These are phyloP conservation scores for Leishmania gerbilli DNA, from an alignment of 208 protist genomes.

Conservation along the genomic window DNA sequence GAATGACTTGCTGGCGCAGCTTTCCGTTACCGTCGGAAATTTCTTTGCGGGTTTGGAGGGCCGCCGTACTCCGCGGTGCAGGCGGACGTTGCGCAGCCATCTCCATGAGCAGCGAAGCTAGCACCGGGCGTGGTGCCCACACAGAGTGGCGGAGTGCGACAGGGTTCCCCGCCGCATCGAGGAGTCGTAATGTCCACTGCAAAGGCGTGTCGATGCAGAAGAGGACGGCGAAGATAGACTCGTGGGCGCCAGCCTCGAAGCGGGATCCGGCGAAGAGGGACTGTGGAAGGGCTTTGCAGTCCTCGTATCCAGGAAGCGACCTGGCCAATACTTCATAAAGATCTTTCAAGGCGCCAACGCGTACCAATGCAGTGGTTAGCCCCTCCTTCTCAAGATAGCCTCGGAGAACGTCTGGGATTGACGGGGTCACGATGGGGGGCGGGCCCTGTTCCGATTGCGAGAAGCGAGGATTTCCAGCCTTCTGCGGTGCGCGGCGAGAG, in stretches of 20 bases:
- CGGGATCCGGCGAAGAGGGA: slow-evolving; percentile 30
- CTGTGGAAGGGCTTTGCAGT: background rate
- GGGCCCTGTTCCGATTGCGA: slow-evolving; percentile 9
- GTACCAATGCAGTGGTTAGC: slow-evolving; percentile 16
- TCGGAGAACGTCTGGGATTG: slow-evolving; percentile 28
- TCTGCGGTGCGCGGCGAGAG: slow-evolving; percentile 15
- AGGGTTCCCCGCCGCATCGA: slow-evolving; percentile 29
- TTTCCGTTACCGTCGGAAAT: slow-evolving; percentile 29
- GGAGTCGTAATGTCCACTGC: slow-evolving; percentile 52
- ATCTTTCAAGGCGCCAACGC: slow-evolving; percentile 4
- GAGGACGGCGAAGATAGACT: slow-evolving; percentile 42
- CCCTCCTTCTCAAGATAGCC: slow-evolving; percentile 27
- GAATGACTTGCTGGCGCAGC: slow-evolving; percentile 33
- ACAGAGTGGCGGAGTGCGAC: slow-evolving; percentile 29
- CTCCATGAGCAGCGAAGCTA: slow-evolving; percentile 16
- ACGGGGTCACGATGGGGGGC: slow-evolving; percentile 15
- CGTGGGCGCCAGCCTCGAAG: slow-evolving; percentile 11
- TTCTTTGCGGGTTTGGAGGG: slow-evolving; percentile 25
- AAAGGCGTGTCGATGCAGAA: slow-evolving; percentile 62
- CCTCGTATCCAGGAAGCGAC: slow-evolving; percentile 1
- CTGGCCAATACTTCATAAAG: slow-evolving; percentile 10
- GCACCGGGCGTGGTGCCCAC: slow-evolving; percentile 33
- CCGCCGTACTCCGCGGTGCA: slow-evolving; percentile 19
- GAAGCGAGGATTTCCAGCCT: slow-evolving; percentile 8
- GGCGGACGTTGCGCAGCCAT: slow-evolving; percentile 20